Base-by-base conservation (phyloP, 495 filamentous ascomycete genomes). In the Aspergillus baeticus region DNA sequence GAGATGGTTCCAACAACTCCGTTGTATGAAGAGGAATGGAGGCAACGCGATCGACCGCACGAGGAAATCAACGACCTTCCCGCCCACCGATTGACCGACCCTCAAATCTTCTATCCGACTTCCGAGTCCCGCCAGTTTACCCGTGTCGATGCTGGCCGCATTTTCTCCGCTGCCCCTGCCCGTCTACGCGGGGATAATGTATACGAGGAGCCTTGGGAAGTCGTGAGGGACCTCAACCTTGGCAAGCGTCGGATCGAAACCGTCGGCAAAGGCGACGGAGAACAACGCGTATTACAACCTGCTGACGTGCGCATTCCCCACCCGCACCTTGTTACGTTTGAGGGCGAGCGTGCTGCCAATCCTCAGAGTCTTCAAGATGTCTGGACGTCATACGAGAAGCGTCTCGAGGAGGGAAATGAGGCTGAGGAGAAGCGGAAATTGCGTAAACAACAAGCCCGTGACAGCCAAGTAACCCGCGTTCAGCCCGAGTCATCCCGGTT, bases 31-130 rank as follows among this genome's bases (percentile, higher is more conserved):
- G 31, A 66, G 6, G 22, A 56, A 50, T 59, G 60, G 45, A 34
- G 61, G 63, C 18, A 18, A 0, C 58, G 54, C 36, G 43, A 63
- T 55, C 8, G 39, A 29, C 72, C 74, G 2, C 91, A 95, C 67
- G 94, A 98, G 78, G 78, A 87, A 43, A 93, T 96, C 70, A 96
- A 96, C 71, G 92, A 96, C 65, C 82, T 98, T 7, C 87, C 87
- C 53, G 85, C 91, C 26, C 92, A 97, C 72, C 82, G 83, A 23
- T 69, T 83, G 44, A 96, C 94, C 0, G 79, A 81, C 44, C 81
- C 87, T 53, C 94, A 98, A 74, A 82, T 96, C 37, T 98, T 97
- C 74, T 82, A 90, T 68, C 94, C 95, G 4, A 84, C 87, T 43
- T 88, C 94, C 10, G 94, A 98, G 71, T 96, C 92, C 15, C 86